phyloP scores from a whole-genome alignment of 2,329 filamentous ascomycete genomes.

The Akanthomyces lecanii region DNA sequence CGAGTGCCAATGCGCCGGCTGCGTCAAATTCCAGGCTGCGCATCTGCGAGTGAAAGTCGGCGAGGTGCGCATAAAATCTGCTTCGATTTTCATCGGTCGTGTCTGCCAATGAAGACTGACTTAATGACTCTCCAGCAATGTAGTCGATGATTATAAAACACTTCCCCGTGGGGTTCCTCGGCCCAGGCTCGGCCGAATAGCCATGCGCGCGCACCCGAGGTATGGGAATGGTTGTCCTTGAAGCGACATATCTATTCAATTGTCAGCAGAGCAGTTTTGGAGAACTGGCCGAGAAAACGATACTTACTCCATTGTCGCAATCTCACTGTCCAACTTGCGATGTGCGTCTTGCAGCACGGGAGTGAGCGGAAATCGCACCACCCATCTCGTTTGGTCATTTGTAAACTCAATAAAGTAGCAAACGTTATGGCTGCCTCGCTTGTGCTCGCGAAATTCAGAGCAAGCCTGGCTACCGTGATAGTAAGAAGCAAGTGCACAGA shows the following conservation, averaged over 20 bases:
- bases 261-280: neutral
- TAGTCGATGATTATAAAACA: constrained; percentile 10
- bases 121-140: neutral
- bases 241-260: neutral
- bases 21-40: constrained; percentile 7
- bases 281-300: neutral
- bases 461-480: neutral
- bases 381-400: neutral
- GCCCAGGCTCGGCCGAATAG: neutral
- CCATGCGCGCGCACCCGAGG: constrained; percentile 5
- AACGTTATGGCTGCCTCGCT: constrained; percentile 6
- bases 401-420: constrained; percentile 12
- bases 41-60: constrained; percentile 8
- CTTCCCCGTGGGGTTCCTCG: constrained; percentile 2
- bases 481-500: neutral
- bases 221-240: neutral
- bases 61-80: constrained; percentile 1
- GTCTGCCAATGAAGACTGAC: neutral
- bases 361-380: constrained; percentile 10
- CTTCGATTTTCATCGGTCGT: neutral
- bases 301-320: constrained; percentile 13
- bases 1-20: neutral
- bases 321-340: constrained; percentile 6
- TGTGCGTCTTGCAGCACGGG: neutral
- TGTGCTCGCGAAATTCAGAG: neutral